phyloP scores from a whole-genome alignment of 495 filamentous ascomycete species.

The Hyaloscypha variabilis region DNA sequence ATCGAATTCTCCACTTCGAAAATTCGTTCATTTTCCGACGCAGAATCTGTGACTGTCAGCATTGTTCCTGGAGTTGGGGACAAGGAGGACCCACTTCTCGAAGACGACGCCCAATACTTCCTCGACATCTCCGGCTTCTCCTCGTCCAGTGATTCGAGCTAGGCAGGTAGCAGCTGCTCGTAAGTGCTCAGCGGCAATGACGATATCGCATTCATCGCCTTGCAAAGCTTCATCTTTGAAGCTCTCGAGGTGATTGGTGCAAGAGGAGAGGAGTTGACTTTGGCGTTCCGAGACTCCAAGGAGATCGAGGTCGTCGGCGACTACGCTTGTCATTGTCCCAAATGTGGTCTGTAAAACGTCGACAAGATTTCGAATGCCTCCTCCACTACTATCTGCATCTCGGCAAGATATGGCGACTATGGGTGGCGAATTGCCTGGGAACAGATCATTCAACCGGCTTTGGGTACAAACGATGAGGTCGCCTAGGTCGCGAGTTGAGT shows the following conservation, averaged over 20 bases:
- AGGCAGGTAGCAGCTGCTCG: conserved; percentile 80
- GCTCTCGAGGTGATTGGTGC: conserved; percentile 65
- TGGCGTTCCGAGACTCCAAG: conserved; percentile 91
- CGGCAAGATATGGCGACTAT: conserved; percentile 69
- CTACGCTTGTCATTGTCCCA: conserved; percentile 65
- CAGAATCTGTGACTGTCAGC: conserved; percentile 54
- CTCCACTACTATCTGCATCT: conserved; percentile 12
- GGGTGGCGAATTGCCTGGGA: background rate
- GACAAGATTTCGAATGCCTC: conserved; percentile 67
- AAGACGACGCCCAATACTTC: conserved; percentile 97
- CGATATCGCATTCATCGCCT: conserved; percentile 70
- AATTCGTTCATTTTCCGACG: conserved; percentile 62
- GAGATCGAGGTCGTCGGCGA: conserved; percentile 73
- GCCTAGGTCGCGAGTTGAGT: conserved; percentile 45
- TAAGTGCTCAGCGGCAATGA: conserved; percentile 88
- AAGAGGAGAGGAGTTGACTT: conserved; percentile 74
- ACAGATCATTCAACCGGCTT: background rate
- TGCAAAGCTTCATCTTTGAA: conserved; percentile 58
- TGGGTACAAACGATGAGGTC: background rate
- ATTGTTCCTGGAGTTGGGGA: background rate
- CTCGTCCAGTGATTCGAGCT: conserved; percentile 84
- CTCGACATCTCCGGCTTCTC: conserved; percentile 89
- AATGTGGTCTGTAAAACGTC: conserved; percentile 69
- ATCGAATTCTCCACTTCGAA: background rate
- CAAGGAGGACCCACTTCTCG: conserved; percentile 81